These are phyloP conservation scores for Sonneratia caseolaris DNA, from an alignment of 345 rosid species.

Conservation along the genomic window DNA sequence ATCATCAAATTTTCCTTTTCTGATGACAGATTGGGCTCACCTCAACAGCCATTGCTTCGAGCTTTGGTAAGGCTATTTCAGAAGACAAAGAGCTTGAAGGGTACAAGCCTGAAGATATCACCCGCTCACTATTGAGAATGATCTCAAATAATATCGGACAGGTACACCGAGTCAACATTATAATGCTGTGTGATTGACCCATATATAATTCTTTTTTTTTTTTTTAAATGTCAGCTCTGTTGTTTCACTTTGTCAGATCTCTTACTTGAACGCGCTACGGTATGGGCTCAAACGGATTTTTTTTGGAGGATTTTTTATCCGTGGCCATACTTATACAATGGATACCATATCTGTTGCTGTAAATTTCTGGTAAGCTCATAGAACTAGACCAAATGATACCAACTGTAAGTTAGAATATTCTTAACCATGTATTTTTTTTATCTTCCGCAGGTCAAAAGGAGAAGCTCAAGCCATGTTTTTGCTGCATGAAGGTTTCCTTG, in stretches of 20 bases:
- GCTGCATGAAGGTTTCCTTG: slow-evolving; percentile 82
- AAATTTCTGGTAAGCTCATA: slow-evolving; percentile 45
- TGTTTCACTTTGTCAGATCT: slow-evolving; percentile 29
- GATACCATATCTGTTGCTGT: slow-evolving; percentile 79
- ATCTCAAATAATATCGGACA: slow-evolving; percentile 80
- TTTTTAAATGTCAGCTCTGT: not conserved
- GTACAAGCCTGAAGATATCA: slow-evolving; percentile 62
- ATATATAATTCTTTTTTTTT: not conserved
- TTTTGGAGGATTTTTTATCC: slow-evolving; percentile 75
- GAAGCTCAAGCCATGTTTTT: slow-evolving; percentile 83
- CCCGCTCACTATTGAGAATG: slow-evolving; percentile 72
- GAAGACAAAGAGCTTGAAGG: slow-evolving; percentile 61
- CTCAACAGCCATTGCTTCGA: slow-evolving; percentile 70
- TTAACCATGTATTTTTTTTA: not conserved
- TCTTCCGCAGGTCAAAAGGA: slow-evolving; percentile 62
- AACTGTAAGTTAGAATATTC: not conserved
- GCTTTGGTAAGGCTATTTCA: slow-evolving; percentile 79
- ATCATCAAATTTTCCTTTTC: slow-evolving; percentile 1
- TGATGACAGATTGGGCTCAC: slow-evolving; percentile 57
- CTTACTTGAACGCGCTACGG: slow-evolving; percentile 78
- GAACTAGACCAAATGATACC: not conserved
- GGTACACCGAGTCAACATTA: slow-evolving; percentile 27
- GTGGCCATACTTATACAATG: slow-evolving; percentile 66
- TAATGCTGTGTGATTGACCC: not conserved
- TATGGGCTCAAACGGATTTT: slow-evolving; percentile 72